Evolutionary conservation across 1,284 basidiomycete species (phyloP).

Genomic region (Rhodotorula sp.): DNA sequence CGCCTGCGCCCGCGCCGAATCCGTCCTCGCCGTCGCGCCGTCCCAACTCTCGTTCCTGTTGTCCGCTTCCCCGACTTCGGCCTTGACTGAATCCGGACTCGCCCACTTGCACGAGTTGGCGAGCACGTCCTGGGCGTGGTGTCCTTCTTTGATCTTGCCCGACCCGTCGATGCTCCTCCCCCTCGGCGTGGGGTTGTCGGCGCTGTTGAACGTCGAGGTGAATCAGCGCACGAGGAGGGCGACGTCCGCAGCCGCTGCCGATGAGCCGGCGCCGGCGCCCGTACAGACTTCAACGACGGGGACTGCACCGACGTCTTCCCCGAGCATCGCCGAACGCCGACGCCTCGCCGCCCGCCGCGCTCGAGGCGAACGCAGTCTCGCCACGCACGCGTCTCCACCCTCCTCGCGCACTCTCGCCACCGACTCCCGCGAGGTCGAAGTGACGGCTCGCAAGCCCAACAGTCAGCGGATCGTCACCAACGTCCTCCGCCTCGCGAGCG

Average conservation of each 20-base stretch:
- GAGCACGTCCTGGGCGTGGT: conserved; percentile 68
- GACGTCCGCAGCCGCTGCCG: neutral
- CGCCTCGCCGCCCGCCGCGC: conserved; percentile 18
- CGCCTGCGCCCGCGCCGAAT: conserved; percentile 46
- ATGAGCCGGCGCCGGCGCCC: neutral
- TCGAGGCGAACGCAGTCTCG: conserved; percentile 1
- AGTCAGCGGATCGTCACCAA: conserved; percentile 59
- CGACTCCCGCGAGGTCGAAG: neutral
- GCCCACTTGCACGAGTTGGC: conserved; percentile 54
- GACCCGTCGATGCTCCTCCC: conserved; percentile 70
- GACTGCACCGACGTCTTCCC: too few relatives aligned
- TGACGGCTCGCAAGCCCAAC: conserved; percentile 12
- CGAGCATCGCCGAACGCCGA: conserved; percentile 16
- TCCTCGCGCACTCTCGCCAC: neutral
- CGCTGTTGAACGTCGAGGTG: conserved; percentile 73
- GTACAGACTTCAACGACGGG: neutral
- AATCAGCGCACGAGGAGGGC: conserved; percentile 15
- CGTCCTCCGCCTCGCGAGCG: conserved; percentile 61
- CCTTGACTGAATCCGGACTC: conserved; percentile 50
- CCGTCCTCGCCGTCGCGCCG: conserved; percentile 18
- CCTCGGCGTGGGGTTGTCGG: conserved; percentile 67
- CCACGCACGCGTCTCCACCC: neutral
- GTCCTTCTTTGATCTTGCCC: conserved; percentile 65
- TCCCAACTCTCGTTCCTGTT: conserved; percentile 49
- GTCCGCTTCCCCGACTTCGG: neutral